A percentile compares a stretch with the other conserved stretches of the same genome.
phyloP scores from a whole-genome alignment of 2,329 filamentous ascomycete species.

The Aspergillus novofumigatus region DNA sequence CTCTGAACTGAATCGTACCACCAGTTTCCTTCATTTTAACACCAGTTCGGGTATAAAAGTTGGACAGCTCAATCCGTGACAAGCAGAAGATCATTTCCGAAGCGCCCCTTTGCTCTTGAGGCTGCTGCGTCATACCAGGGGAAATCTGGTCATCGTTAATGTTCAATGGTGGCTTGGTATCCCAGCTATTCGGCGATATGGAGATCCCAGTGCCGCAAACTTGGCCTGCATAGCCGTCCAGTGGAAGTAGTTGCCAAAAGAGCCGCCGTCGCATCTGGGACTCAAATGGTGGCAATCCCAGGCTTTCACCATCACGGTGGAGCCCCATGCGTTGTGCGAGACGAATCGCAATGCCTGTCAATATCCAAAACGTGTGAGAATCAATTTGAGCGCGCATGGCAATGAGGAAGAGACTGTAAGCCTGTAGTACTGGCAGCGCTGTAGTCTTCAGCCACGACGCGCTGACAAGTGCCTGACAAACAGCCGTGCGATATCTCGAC shows the following conservation, averaged over 20 bases:
- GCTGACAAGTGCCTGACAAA: slow-evolving; percentile 13
- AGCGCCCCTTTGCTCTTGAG: slow-evolving; percentile 36
- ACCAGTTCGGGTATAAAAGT: slow-evolving; percentile 15
- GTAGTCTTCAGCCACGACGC: slow-evolving; percentile 16
- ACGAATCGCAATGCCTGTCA: slow-evolving; percentile 44
- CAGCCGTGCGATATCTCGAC: slow-evolving; percentile 6
- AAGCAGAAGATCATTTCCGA: slow-evolving; percentile 43
- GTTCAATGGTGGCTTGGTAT: slow-evolving; percentile 39
- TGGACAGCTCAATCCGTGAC: slow-evolving; percentile 23
- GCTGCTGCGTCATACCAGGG: slow-evolving; percentile 38
- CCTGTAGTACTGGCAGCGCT: slow-evolving; percentile 12
- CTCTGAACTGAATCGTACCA: slow-evolving; percentile 5
- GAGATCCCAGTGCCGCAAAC: slow-evolving; percentile 23
- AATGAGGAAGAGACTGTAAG: slow-evolving; percentile 13
- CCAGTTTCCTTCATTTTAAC: slow-evolving; percentile 5
- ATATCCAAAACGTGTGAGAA: slow-evolving; percentile 49
- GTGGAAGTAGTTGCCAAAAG: slow-evolving; percentile 23
- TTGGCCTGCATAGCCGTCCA: slow-evolving; percentile 24
- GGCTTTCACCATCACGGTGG: slow-evolving; percentile 43
- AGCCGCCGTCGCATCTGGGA: slow-evolving; percentile 33
- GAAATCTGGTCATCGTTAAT: slow-evolving; percentile 35
- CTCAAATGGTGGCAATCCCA: slow-evolving; percentile 47
- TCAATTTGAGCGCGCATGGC: slow-evolving; percentile 37
- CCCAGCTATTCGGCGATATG: slow-evolving; percentile 13
- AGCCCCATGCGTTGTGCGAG: slow-evolving; percentile 47